Evolutionary conservation across 2,329 filamentous ascomycete genomes (phyloP).

Genomic region (Beauveria sp.): DNA sequence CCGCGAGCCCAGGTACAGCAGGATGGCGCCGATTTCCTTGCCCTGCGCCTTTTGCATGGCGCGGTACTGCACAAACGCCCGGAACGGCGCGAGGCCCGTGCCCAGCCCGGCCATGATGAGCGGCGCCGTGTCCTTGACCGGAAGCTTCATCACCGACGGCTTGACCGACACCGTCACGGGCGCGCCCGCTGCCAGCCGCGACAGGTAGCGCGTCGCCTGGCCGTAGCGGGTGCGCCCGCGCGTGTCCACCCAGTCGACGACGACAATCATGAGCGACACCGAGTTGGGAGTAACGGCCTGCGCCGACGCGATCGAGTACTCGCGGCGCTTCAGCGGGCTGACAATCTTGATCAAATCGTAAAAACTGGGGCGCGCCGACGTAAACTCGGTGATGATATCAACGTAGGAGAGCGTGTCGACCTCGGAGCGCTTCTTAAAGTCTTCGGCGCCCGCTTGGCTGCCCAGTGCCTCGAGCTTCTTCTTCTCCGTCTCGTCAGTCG

Average conservation of each 20-base stretch:
- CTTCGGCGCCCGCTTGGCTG: slow-evolving; percentile 69
- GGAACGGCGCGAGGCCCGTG: slow-evolving; percentile 97
- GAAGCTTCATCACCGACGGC: slow-evolving; percentile 98
- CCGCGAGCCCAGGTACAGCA: slow-evolving; percentile 93
- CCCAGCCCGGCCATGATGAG: slow-evolving; percentile 99
- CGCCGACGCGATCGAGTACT: slow-evolving; percentile 98
- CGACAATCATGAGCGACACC: slow-evolving; percentile 95
- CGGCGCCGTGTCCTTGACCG: slow-evolving; percentile 74
- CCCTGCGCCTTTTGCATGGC: slow-evolving; percentile 97
- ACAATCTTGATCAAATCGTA: slow-evolving; percentile 84
- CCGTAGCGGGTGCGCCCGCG: slow-evolving; percentile 83
- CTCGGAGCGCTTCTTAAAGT: slow-evolving; percentile 88
- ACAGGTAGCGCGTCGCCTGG: slow-evolving; percentile 87
- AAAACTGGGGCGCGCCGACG: slow-evolving; percentile 81
- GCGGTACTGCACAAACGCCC: slow-evolving; percentile 95
- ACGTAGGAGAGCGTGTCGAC: slow-evolving; percentile 88
- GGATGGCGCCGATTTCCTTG: slow-evolving; percentile 85
- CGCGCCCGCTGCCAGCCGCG: slow-evolving; percentile 64
- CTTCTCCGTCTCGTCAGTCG: slow-evolving; percentile 74
- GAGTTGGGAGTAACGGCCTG: slow-evolving; percentile 86
- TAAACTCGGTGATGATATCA: slow-evolving; percentile 83
- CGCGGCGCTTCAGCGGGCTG: slow-evolving; percentile 84
- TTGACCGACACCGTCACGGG: slow-evolving; percentile 90
- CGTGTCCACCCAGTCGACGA: slow-evolving; percentile 89
- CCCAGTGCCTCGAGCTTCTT: slow-evolving; percentile 70